Evolutionary conservation across 2,329 filamentous ascomycete species (phyloP).

Genomic region (Fusarium continuum): DNA sequence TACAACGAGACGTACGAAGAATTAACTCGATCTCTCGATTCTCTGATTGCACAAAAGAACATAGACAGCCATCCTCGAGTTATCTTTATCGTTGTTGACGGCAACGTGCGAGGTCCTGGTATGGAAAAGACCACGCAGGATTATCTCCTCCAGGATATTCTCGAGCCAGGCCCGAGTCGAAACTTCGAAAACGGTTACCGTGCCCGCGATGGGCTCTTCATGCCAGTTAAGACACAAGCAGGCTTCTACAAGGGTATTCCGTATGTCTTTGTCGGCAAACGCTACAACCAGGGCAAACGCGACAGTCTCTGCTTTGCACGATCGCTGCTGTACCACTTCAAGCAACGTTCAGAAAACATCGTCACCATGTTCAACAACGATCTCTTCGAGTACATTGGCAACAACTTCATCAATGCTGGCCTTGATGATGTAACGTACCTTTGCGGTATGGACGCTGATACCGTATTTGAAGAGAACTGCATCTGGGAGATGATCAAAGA

Average conservation of each 20-base stretch:
- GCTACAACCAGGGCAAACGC: slow-evolving; percentile 60
- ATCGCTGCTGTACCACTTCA: slow-evolving; percentile 60
- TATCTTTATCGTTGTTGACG: slow-evolving; percentile 60
- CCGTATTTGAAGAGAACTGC: slow-evolving; percentile 56
- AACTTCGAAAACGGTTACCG: slow-evolving; percentile 55
- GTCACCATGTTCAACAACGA: slow-evolving; percentile 58
- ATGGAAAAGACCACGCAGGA: slow-evolving; percentile 59
- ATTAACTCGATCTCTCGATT: slow-evolving; percentile 56
- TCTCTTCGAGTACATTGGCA: slow-evolving; percentile 54
- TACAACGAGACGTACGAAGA: slow-evolving; percentile 60
- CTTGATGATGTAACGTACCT: slow-evolving; percentile 55
- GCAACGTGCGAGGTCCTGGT: slow-evolving; percentile 56
- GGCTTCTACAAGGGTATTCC: slow-evolving; percentile 57
- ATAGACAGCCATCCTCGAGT: slow-evolving; percentile 53
- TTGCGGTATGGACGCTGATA: slow-evolving; percentile 60
- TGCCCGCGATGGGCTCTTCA: slow-evolving; percentile 56
- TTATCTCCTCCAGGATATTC: slow-evolving; percentile 58
- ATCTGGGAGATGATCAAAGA: slow-evolving; percentile 56
- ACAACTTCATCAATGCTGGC: slow-evolving; percentile 50
- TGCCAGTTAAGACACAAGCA: slow-evolving; percentile 56
- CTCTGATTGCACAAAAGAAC: slow-evolving; percentile 54
- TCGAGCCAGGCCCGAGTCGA: slow-evolving; percentile 48
- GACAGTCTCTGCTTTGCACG: slow-evolving; percentile 60
- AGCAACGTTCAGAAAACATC: slow-evolving; percentile 52
- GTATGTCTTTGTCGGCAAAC: slow-evolving; percentile 59